These are phyloP conservation scores for Sporisorium graminicola DNA, from an alignment of 1,284 basidiomycete genomes.

Conservation along the genomic window DNA sequence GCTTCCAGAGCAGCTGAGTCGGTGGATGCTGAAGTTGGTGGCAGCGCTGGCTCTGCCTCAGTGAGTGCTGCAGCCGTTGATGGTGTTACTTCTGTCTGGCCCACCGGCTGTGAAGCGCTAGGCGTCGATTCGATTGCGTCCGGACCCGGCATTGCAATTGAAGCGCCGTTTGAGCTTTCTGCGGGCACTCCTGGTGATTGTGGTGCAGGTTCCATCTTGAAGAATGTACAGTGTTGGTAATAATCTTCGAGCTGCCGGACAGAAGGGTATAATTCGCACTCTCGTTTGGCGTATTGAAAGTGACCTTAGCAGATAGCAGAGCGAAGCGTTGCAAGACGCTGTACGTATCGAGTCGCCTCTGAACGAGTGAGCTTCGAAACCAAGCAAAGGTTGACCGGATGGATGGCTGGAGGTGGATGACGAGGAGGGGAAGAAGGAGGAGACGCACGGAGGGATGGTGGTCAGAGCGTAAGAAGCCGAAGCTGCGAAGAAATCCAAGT, in stretches of 20 bases:
- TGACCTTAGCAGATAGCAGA: background rate
- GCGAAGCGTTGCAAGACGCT: background rate
- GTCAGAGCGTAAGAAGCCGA: constrained; percentile 21
- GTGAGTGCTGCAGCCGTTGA: background rate
- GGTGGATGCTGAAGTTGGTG: background rate
- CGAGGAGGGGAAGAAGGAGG: constrained; percentile 4
- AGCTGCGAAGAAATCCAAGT: constrained; percentile 29
- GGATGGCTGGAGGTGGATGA: background rate
- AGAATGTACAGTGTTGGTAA: background rate
- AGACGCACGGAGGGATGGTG: constrained; percentile 11
- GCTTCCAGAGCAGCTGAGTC: background rate
- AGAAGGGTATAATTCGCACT: background rate
- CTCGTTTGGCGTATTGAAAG: background rate
- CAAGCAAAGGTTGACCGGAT: too few relatives aligned
- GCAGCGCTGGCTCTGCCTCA: background rate
- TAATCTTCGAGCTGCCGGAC: background rate
- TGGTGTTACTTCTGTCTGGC: background rate
- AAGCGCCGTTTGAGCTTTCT: background rate
- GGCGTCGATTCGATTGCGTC: background rate
- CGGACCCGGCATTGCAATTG: background rate
- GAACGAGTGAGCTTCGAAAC: background rate
- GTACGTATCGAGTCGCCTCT: background rate
- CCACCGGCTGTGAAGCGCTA: background rate
- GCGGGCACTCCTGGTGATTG: background rate
- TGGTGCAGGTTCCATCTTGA: constrained; percentile 4